Evolutionary conservation across 1,284 basidiomycete species (phyloP), one percentile per base, ranked within the genome.

Genomic region (Rhodotorula sp.): DNA sequence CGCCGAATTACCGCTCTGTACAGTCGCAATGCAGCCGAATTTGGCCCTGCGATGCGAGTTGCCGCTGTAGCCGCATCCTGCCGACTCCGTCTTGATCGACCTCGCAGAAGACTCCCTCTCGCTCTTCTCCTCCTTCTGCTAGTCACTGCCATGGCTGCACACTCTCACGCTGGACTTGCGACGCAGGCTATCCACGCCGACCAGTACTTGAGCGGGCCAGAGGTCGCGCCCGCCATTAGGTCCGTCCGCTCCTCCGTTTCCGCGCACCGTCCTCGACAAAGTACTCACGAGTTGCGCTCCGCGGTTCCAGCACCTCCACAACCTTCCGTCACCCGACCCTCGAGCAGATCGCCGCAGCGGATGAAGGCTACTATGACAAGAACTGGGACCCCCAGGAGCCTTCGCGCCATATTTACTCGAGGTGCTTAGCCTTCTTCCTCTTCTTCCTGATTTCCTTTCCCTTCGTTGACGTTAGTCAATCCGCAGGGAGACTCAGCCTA

Each of bases 241-340:
- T 22, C 32, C 24, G 11, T 2, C 24, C 24, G 4, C n/a, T n/a
- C 9, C 48, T 49, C 49, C 49, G 24, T n/a, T 27, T 51, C 49
- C 39, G 7, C 39, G 39, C 39, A 44, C 11, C 39, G 11, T 51
- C 2, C 7, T 24, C 6, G 6, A 15, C 8, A 2, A n/a, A 24
- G 7, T 1, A 15, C 49, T 51, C 24, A 51, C 49, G 6, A 22
- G n/a, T 10, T 24, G 47, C 10, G 47, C 8, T 48, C 49, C n/a
- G n/a, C 49, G 24, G n/a, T 11, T n/a, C 39, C 59, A 72, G 67
- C 11, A 53, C 65, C 4, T 59, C 64, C n/a, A 74, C 73, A 2
- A 73, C 71, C 2, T 74, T 74, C 57, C 61, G 62, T 11, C 66
- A 72, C 59, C 71, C 73, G 1, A 36, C 51, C 20, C 68, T 62